A percentile compares a stretch with the other conserved stretches of the same genome.
phyloP scores from a whole-genome alignment of 1,284 basidiomycete genomes.

The Cryptococcus hybrid region DNA sequence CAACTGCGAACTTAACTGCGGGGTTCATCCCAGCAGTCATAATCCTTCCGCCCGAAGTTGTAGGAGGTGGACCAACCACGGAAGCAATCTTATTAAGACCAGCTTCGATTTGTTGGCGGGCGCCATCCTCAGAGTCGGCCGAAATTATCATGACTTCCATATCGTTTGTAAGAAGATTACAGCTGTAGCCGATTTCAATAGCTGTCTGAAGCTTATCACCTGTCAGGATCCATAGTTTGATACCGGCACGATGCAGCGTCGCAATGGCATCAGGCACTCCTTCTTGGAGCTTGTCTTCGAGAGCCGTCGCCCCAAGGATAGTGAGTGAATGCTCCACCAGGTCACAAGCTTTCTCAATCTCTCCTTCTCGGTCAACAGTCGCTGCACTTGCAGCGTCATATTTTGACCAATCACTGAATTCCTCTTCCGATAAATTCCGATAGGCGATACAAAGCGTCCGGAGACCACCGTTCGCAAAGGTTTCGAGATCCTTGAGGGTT shows the following conservation, averaged over 20 bases:
- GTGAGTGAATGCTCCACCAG: slow-evolving; percentile 75
- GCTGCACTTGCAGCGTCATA: slow-evolving; percentile 80
- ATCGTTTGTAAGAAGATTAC: slow-evolving; percentile 83
- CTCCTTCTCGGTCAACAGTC: slow-evolving; percentile 77
- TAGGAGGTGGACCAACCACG: slow-evolving; percentile 57
- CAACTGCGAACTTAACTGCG: slow-evolving; percentile 72
- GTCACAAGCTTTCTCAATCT: slow-evolving; percentile 74
- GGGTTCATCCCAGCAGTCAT: slow-evolving; percentile 14
- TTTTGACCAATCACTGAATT: slow-evolving; percentile 71
- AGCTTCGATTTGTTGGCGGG: slow-evolving; percentile 84
- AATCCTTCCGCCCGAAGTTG: slow-evolving; percentile 32
- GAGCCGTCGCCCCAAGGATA: slow-evolving; percentile 88
- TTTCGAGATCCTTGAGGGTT: slow-evolving; percentile 84
- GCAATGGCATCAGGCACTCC: slow-evolving; percentile 97
- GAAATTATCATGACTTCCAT: slow-evolving; percentile 96
- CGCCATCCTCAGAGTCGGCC: slow-evolving; percentile 70
- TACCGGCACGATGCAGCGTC: slow-evolving; percentile 84
- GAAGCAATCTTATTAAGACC: slow-evolving; percentile 93
- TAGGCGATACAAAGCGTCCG: slow-evolving; percentile 90
- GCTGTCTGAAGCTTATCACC: slow-evolving; percentile 98
- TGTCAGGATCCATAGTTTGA: slow-evolving; percentile 79
- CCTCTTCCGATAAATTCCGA: slow-evolving; percentile 73
- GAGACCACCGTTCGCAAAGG: slow-evolving; percentile 88
- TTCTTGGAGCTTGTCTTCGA: slow-evolving; percentile 96
- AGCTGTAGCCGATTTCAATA: slow-evolving; percentile 93